phyloP scores from a whole-genome alignment of 73 alveolate genomes.

The Urostyla sp. region DNA sequence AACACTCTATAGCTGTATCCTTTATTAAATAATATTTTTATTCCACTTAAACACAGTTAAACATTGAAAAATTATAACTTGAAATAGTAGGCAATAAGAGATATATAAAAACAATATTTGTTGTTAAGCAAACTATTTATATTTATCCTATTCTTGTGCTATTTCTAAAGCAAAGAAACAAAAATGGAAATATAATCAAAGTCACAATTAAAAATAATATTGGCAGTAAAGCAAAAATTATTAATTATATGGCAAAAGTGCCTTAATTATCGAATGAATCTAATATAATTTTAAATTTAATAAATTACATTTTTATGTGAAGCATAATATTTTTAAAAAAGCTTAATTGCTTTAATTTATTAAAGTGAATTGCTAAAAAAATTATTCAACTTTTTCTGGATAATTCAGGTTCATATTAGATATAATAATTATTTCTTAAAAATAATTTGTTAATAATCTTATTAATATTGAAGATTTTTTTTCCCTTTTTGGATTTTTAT shows the following conservation, averaged over 20 bases:
- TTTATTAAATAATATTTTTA: background rate
- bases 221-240: background rate
- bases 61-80: slow-evolving; percentile 22
- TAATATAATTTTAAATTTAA: too few relatives aligned
- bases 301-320: background rate
- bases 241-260: background rate
- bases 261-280: too few relatives aligned
- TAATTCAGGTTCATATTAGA: slow-evolving; percentile 5
- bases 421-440: slow-evolving; percentile 18
- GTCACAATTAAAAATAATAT: background rate
- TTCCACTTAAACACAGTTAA: slow-evolving; percentile 42
- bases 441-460: slow-evolving; percentile 52
- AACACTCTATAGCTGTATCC: slow-evolving; percentile 51
- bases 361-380: slow-evolving; percentile 7
- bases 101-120: background rate
- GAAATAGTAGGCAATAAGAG: slow-evolving; percentile 38
- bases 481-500: slow-evolving; percentile 11
- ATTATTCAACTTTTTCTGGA: background rate
- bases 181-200: background rate
- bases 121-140: background rate
- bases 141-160: background rate
- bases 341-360: background rate
- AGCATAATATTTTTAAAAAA: background rate
- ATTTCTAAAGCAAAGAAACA: too few relatives aligned
- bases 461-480: slow-evolving; percentile 12